Percentiles rank a stretch among this genome's conserved stretches.
These are phyloP conservation scores for Casuarina glauca DNA, from an alignment of 306 rosid genomes.

Conservation along the genomic window DNA sequence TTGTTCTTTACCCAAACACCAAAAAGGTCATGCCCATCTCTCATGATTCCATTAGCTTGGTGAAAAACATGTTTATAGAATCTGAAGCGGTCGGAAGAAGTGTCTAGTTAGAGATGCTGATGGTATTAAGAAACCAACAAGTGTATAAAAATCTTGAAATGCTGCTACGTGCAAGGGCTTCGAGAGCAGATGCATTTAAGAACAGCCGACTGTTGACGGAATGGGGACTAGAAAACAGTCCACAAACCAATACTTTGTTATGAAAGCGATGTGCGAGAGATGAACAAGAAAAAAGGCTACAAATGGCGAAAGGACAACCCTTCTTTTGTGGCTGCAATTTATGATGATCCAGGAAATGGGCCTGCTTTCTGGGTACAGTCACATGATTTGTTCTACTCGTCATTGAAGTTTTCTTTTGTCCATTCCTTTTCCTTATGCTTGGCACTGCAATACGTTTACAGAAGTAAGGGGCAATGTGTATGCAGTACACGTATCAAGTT, in stretches of 20 bases:
- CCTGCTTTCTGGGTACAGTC: not conserved
- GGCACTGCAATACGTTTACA: not conserved
- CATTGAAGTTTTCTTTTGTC: not conserved
- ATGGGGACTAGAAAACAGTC: not conserved
- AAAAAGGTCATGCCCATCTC: too few relatives aligned
- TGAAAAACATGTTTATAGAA: too few relatives aligned
- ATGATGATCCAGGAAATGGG: too few relatives aligned
- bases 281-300: not conserved
- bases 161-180: not conserved
- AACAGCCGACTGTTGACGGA: conserved; percentile 8
- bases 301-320: not conserved
- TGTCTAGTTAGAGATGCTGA: too few relatives aligned
- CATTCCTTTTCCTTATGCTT: not conserved
- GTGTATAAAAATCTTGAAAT: too few relatives aligned
- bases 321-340: too few relatives aligned
- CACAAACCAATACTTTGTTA: conserved; percentile 1
- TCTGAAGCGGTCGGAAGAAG: too few relatives aligned
- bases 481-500: too few relatives aligned
- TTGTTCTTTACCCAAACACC: too few relatives aligned
- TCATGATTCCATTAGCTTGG: too few relatives aligned
- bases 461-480: too few relatives aligned
- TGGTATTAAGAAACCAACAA: too few relatives aligned
- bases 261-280: conserved; percentile 1
- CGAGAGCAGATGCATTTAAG: not conserved
- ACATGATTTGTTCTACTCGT: not conserved